Conservation (phyloP, 2,329 filamentous ascomycete species). For the Plectosphaerella plurivora region DNA sequence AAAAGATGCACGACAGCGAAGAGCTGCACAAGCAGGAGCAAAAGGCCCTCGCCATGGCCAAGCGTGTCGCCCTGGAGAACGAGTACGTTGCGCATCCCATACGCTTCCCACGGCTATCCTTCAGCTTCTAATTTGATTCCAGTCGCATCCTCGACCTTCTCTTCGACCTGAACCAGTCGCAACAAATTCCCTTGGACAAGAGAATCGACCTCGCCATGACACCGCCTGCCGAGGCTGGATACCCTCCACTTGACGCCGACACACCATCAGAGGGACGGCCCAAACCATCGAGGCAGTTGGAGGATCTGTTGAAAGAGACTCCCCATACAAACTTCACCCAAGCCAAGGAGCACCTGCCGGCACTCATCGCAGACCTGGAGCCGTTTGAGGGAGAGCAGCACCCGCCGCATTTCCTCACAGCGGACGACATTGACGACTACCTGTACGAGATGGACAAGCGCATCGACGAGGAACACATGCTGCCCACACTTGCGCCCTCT, state of each 20-base stretch:
- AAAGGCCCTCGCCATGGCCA: constrained; percentile 74
- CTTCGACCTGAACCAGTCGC: constrained; percentile 80
- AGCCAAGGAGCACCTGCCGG: constrained; percentile 60
- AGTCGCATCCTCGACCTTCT: constrained; percentile 87
- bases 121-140: neutral
- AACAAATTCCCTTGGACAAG: constrained; percentile 70
- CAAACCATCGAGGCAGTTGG: constrained; percentile 42
- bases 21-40: constrained; percentile 77
- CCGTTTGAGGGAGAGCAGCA: constrained; percentile 47
- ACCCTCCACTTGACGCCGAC: constrained; percentile 25
- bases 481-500: constrained; percentile 49
- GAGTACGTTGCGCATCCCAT: constrained; percentile 59
- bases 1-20: constrained; percentile 76
- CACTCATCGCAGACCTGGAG: constrained; percentile 44
- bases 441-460: constrained; percentile 58
- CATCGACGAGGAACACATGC: constrained; percentile 36
- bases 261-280: constrained; percentile 14
- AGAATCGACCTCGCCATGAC: constrained; percentile 66
- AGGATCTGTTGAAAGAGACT: constrained; percentile 45
- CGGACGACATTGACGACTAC: constrained; percentile 71
- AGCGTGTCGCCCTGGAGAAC: constrained; percentile 83
- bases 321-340: constrained; percentile 47
- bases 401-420: constrained; percentile 62
- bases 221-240: constrained; percentile 35
- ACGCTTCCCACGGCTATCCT: constrained; percentile 5